Percentiles rank a stretch among this genome's conserved stretches.
Conservation (phyloP, 352 stramenopile species). For the Pythium pyrilobum region DNA sequence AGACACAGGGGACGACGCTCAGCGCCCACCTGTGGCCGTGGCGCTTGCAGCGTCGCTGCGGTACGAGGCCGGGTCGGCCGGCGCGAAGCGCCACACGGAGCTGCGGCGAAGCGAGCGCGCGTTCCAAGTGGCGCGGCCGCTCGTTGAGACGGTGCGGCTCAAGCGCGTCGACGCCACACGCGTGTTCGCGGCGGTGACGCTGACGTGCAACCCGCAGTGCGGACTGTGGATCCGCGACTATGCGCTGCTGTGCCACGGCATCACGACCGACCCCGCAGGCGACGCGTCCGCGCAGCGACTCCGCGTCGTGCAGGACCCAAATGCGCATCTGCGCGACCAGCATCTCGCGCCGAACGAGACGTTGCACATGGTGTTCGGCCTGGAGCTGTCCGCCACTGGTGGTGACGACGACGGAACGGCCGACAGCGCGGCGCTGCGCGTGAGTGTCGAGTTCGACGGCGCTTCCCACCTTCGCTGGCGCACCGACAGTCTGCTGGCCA, state of each 20-base stretch:
- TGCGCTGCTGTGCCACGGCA: background rate
- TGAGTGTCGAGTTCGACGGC: slow-evolving; percentile 14
- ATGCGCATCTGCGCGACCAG: slow-evolving; percentile 9
- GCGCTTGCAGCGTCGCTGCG: slow-evolving; percentile 12
- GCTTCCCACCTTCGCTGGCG: background rate
- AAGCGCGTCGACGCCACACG: slow-evolving; percentile 10
- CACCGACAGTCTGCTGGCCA: slow-evolving; percentile 6
- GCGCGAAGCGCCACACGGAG: slow-evolving; percentile 9
- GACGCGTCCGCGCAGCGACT: background rate
- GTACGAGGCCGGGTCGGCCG: slow-evolving; percentile 10
- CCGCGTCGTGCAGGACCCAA: slow-evolving; percentile 13
- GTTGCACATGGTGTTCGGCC: slow-evolving; percentile 18
- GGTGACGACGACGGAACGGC: background rate
- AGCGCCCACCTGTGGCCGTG: background rate
- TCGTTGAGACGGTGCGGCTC: slow-evolving; percentile 1
- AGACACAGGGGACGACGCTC: background rate
- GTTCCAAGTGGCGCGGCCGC: slow-evolving; percentile 8
- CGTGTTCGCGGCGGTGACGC: slow-evolving; percentile 12
- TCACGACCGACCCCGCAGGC: background rate
- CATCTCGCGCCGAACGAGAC: slow-evolving; percentile 7
- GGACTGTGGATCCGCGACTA: slow-evolving; percentile 15
- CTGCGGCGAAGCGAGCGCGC: slow-evolving; percentile 16
- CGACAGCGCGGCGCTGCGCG: slow-evolving; percentile 1
- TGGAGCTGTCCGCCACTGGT: background rate
- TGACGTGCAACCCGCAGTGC: slow-evolving; percentile 17